These are phyloP conservation scores for Kwoniella pini DNA, from an alignment of 768 basidiomycete species.

Conservation along the genomic window DNA sequence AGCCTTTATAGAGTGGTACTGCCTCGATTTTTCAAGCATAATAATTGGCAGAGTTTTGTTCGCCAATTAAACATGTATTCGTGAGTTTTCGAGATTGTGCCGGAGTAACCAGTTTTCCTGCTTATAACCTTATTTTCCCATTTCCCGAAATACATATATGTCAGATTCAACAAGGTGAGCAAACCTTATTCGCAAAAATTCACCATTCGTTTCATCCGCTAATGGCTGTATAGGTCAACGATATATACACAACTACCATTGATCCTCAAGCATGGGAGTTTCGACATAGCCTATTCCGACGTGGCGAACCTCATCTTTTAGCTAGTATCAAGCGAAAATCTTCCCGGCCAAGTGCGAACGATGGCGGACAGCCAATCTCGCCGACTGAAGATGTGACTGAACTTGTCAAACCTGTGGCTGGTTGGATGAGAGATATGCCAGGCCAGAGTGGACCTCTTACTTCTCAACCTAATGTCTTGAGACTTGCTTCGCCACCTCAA, in stretches of 20 bases:
- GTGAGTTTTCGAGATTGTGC: constrained; percentile 50
- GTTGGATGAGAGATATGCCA: constrained; percentile 39
- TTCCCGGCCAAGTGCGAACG: constrained; percentile 26
- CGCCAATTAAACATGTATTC: constrained; percentile 95
- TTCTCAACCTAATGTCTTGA: constrained; percentile 5
- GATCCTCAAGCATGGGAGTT: constrained; percentile 54
- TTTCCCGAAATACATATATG: neutral
- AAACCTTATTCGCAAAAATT: neutral
- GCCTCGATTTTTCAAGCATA: constrained; percentile 95
- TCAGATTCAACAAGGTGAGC: constrained; percentile 46
- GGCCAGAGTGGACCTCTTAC: neutral
- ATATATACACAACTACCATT: constrained; percentile 43
- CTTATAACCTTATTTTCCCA: constrained; percentile 6
- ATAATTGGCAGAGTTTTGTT: constrained; percentile 89
- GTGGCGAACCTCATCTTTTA: constrained; percentile 50
- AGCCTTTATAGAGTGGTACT: constrained; percentile 58
- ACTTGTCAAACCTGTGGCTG: constrained; percentile 23
- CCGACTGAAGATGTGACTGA: constrained; percentile 30
- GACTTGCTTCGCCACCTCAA: constrained; percentile 4
- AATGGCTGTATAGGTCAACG: constrained; percentile 44
- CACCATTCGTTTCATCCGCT: neutral
- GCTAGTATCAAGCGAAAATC: constrained; percentile 52
- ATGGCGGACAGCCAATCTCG: constrained; percentile 23
- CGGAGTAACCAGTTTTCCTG: neutral
- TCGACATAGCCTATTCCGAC: constrained; percentile 52